Evolutionary conservation across 768 basidiomycete species (phyloP), one percentile per base, ranked within the genome.

Genomic region (Neoboletus brunneissimus): DNA sequence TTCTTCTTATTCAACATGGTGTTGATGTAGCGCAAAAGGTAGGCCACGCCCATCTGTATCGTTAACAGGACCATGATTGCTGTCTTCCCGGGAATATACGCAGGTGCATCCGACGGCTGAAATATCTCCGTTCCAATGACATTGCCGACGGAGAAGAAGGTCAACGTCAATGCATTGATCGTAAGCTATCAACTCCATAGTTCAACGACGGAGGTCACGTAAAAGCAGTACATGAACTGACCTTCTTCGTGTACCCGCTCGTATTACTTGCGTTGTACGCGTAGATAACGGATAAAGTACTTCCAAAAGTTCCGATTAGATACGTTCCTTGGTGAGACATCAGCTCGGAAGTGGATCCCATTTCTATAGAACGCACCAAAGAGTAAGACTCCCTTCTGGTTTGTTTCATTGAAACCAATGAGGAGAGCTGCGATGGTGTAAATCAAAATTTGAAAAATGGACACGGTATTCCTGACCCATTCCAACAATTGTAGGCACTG

Each of bases 11-110:
- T 67, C 47, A 67, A 52, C 32, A 44, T 42, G 23, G 59, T n/a
- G 52, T 72, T 67, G 54, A 64, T 66, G 38, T 49, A 54, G 13
- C 57, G 55, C 40, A 66, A 56, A 29, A 55, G 44, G 37, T 63
- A 45, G n/a, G 64, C 62, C 11, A 67, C 58, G n/a, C 64, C 64
- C 1, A 67, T 57, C 29, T 67, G 66, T 11, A 54, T 31, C 11
- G 57, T 42, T n/a, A 68, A 60, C 11, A 72, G 59, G 37, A 71
- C 66, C 34, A 71, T 66, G 50, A 76, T 68, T 10, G 70, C 50
- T 23, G 71, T 59, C 58, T 76, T 75, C 47, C 74, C 72, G 2
- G 72, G 73, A 11, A 68, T 62, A 54, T 74, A 74, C 9, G 48
- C 51, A 0, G 65, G 66, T 6, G 65, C 64, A 43, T 66, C 65